phyloP scores from a whole-genome alignment of 2,329 filamentous ascomycete species.

The Talaromyces pinophilus region DNA sequence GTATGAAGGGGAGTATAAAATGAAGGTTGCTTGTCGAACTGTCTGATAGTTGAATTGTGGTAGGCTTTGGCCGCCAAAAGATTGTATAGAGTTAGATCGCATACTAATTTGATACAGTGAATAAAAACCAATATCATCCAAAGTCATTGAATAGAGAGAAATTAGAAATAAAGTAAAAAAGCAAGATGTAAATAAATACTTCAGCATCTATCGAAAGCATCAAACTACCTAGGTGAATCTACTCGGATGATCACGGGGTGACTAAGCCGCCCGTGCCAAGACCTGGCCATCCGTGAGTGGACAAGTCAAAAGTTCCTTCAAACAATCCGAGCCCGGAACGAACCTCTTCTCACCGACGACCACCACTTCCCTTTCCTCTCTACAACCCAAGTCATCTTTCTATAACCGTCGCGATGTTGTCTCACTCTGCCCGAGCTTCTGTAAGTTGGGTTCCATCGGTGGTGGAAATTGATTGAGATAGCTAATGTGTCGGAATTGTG shows the following conservation, averaged over 20 bases:
- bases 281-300: conserved; percentile 46
- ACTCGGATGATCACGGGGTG: conserved; percentile 23
- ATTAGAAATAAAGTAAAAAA: background rate
- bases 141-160: background rate
- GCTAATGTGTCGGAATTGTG: conserved; percentile 8
- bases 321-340: conserved; percentile 10
- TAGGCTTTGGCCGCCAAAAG: conserved; percentile 3
- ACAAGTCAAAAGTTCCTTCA: conserved; percentile 68
- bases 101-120: background rate
- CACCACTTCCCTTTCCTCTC: conserved; percentile 12
- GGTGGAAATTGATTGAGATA: conserved; percentile 27
- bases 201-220: background rate
- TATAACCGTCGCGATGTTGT: conserved; percentile 51
- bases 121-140: background rate
- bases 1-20: background rate
- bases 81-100: conserved; percentile 10
- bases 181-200: too few species aligned
- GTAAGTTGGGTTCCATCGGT: conserved; percentile 42
- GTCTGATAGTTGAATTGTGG: background rate
- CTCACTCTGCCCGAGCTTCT: conserved; percentile 63
- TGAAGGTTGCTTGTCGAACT: background rate
- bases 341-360: conserved; percentile 18
- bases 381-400: conserved; percentile 10
- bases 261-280: conserved; percentile 23
- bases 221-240: background rate